phyloP scores from a whole-genome alignment of 75 land plant species.

The Azolla pinnata region DNA sequence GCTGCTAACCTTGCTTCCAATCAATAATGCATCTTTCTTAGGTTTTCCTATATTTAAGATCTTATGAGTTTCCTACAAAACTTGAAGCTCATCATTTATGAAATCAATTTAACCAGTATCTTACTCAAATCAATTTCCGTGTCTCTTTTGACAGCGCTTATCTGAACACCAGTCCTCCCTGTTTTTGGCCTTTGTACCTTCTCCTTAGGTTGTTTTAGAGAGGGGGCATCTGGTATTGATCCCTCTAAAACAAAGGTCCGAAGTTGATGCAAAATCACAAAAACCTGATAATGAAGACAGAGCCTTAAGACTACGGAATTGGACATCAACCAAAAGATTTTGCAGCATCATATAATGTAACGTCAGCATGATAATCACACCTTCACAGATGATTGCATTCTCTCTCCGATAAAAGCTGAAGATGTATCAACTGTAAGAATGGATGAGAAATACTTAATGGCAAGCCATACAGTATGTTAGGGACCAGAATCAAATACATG shows the following conservation, averaged over 20 bases:
- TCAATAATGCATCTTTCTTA: no score
- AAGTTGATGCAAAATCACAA: slow-evolving; percentile 70
- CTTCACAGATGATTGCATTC: slow-evolving; percentile 72
- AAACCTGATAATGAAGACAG: slow-evolving; percentile 42
- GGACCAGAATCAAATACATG: background rate
- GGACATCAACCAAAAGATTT: no score
- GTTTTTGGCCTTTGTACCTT: slow-evolving; percentile 26
- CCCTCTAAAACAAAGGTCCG: slow-evolving; percentile 40
- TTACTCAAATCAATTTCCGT: slow-evolving; percentile 68
- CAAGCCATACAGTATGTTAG: background rate
- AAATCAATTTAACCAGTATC: slow-evolving; percentile 12
- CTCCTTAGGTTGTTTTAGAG: slow-evolving; percentile 26
- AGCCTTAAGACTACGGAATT: no score
- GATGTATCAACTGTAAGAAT: slow-evolving; percentile 30
- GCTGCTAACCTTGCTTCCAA: no score
- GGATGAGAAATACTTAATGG: background rate
- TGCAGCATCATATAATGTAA: no score
- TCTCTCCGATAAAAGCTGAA: slow-evolving; percentile 56
- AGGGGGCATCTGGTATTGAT: slow-evolving; percentile 42
- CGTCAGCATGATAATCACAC: no score
- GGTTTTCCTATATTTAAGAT: no score
- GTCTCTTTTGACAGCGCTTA: slow-evolving; percentile 47
- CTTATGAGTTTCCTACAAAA: no score
- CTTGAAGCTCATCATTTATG: no score
- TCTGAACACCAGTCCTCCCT: slow-evolving; percentile 36